A percentile compares a stretch with the other conserved stretches of the same genome.
phyloP scores from a whole-genome alignment of 2,329 filamentous ascomycete genomes.

The Ascochyta rabiei region DNA sequence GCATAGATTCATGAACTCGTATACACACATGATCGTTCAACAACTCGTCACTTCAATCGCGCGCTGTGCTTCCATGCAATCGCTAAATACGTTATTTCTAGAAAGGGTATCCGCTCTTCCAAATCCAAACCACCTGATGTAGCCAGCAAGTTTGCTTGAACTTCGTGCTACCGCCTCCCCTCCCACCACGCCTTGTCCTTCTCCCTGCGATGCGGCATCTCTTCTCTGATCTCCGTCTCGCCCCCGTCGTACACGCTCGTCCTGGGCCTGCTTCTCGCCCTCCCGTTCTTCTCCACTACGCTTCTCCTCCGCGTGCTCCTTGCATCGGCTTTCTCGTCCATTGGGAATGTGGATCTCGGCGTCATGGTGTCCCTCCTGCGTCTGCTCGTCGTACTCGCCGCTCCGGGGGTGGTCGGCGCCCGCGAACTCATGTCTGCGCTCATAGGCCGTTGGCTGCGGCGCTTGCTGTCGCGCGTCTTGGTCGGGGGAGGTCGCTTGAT shows the following conservation, averaged over 20 bases:
- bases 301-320: conserved; percentile 7
- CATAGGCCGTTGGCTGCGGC: conserved; percentile 18
- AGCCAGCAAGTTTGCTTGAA: not conserved
- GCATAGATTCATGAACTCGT: too few relatives aligned
- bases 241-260: conserved; percentile 37
- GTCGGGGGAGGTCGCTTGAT: conserved; percentile 46
- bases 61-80: conserved; percentile 10
- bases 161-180: conserved; percentile 15
- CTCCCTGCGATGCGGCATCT: conserved; percentile 42
- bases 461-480: conserved; percentile 22
- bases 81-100: conserved; percentile 9
- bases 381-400: conserved; percentile 9
- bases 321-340: conserved; percentile 19
- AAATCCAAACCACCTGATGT: not conserved
- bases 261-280: conserved; percentile 26
- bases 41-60: not conserved
- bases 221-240: conserved; percentile 40
- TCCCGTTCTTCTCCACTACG: conserved; percentile 16
- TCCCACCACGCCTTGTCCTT: conserved; percentile 47
- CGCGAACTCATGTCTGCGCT: conserved; percentile 24
- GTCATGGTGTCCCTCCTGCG: conserved; percentile 30
- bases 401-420: conserved; percentile 2
- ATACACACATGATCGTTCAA: too few relatives aligned
- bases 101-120: conserved; percentile 16
- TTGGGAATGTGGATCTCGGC: conserved; percentile 29